These are phyloP conservation scores for Corymbia maculata DNA, from an alignment of 345 rosid species.

Conservation along the genomic window DNA sequence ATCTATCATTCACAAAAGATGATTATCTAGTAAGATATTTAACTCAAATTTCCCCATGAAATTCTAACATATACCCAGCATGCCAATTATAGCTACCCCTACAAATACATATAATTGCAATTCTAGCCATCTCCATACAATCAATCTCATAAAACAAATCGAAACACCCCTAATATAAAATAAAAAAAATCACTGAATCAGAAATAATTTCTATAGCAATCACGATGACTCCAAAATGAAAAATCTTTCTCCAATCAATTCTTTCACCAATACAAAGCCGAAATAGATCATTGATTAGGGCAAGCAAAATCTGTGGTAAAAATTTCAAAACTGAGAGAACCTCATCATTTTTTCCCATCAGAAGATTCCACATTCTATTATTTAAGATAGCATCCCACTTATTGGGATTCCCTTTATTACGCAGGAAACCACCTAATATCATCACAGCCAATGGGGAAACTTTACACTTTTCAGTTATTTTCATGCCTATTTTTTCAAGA, in stretches of 20 bases:
- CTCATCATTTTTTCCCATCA: background rate
- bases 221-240: too few species aligned
- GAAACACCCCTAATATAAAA: too few species aligned
- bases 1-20: background rate
- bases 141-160: background rate
- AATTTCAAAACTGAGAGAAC: background rate
- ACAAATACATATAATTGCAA: background rate
- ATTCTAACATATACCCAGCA: accelerated
- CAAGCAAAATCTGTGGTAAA: too few species aligned
- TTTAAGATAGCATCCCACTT: background rate
- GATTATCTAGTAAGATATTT: background rate
- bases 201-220: too few species aligned
- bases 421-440: background rate
- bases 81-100: background rate
- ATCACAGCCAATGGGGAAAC: background rate
- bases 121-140: background rate
- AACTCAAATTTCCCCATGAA: background rate
- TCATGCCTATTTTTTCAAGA: background rate
- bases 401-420: too few species aligned
- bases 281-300: too few species aligned
- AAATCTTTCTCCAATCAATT: too few species aligned
- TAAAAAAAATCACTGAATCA: too few species aligned
- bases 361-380: background rate
- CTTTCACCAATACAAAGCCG: too few species aligned
- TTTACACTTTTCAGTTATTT: background rate